Percentiles rank a stretch among this genome's conserved stretches.
Evolutionary conservation across 2,329 filamentous ascomycete genomes (phyloP).

Genomic region (Diplocarpon rosae): DNA sequence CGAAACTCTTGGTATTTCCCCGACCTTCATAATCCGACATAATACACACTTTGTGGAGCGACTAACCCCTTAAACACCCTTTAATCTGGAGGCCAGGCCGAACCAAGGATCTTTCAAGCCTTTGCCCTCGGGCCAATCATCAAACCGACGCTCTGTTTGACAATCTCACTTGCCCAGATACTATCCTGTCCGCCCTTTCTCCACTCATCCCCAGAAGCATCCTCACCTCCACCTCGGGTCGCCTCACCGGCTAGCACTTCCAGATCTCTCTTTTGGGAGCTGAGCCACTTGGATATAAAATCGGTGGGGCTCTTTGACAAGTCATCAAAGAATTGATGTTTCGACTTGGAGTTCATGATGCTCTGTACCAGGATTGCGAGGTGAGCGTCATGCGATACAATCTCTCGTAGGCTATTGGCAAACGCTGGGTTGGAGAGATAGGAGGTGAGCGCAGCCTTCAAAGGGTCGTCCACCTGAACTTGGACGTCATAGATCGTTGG

Average conservation of each 20-base stretch:
- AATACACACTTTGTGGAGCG: too few species aligned
- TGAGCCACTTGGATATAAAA: slow-evolving; percentile 81
- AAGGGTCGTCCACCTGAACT: slow-evolving; percentile 73
- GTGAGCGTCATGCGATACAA: slow-evolving; percentile 71
- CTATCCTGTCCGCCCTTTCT: slow-evolving; percentile 49
- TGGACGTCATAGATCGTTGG: slow-evolving; percentile 86
- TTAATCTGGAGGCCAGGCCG: neutral
- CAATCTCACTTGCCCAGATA: slow-evolving; percentile 51
- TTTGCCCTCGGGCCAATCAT: slow-evolving; percentile 32
- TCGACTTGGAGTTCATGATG: slow-evolving; percentile 74
- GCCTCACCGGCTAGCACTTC: slow-evolving; percentile 24
- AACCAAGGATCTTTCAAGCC: slow-evolving; percentile 4
- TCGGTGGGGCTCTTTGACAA: slow-evolving; percentile 71
- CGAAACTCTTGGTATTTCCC: too few species aligned
- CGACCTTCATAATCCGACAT: too few species aligned
- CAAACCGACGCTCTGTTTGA: slow-evolving; percentile 53
- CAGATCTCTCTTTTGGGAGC: slow-evolving; percentile 61
- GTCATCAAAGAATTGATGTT: slow-evolving; percentile 75
- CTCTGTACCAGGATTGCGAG: slow-evolving; percentile 75
- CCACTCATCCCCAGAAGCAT: slow-evolving; percentile 55
- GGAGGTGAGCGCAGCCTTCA: slow-evolving; percentile 54
- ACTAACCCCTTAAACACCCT: too few species aligned
- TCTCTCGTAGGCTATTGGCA: slow-evolving; percentile 62
- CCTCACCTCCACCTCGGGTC: slow-evolving; percentile 44
- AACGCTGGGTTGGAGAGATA: slow-evolving; percentile 61